Evolutionary conservation across 2,329 filamentous ascomycete genomes (phyloP), one percentile per base, ranked within the genome.

Genomic region (Phaeomoniella chlamydospora): DNA sequence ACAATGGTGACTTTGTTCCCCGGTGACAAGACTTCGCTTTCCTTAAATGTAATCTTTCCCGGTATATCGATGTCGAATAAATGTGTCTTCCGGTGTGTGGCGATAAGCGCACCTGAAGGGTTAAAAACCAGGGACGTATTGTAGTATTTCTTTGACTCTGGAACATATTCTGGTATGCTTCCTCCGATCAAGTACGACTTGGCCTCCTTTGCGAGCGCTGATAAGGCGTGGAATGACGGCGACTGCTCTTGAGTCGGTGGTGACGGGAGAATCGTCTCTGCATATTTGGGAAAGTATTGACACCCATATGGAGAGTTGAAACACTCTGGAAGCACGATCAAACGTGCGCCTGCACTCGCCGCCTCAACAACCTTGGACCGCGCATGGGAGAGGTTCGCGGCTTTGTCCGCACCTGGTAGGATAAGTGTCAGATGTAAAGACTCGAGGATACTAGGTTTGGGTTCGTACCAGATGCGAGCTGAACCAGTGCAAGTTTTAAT

Each of bases 251-350:
- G 55, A 3, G 76, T 64, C 0, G 86, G 84, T 17, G 85, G 83
- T 3, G 76, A 79, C 1, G 85, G 84, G 1, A 73, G 66, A n/a
- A 96, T 76, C 2, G 75, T 79, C 61, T 98, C 90, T 46, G 90
- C 87, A 58, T 96, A 96, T 41, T 77, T 73, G 37, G 87, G 80
- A 62, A 98, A 98, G 67, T 79, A 87, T 52, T 85, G 70, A 45
- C 77, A 86, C 46, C 90, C 90, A 60, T 98, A 98, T 5, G 90
- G 90, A 30, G 83, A 92, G 67, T 98, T 98, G 75, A 98, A 98
- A 69, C 90, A 98, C 65, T 98, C 90, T 22, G 90, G 90, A 13
- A 98, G 73, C 19, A 96, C 85, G 45, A 96, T 78, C 40, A 98
- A 76, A 39, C 81, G 76, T 41, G 88, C 85, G 46, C 88, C 88